Percentiles rank a stretch among this genome's conserved stretches.
Evolutionary conservation across 2,329 filamentous ascomycete genomes (phyloP).

Genomic region (Ophiostoma novo-ulmi): DNA sequence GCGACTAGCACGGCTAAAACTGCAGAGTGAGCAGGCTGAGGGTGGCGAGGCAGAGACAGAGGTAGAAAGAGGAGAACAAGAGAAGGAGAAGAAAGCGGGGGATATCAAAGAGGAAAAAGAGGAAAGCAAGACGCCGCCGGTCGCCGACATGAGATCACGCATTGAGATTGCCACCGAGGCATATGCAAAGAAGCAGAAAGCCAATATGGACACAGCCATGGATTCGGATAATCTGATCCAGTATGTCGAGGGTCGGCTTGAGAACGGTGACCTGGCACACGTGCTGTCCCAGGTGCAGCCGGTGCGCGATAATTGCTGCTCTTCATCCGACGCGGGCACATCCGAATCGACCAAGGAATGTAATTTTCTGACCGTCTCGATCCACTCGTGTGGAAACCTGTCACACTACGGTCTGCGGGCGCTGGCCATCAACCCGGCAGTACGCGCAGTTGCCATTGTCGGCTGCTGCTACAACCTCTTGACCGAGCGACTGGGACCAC

Average conservation of each 20-base stretch:
- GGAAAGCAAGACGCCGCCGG: conserved; percentile 3
- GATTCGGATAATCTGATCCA: conserved; percentile 63
- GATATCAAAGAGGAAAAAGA: neutral
- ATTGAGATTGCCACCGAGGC: conserved; percentile 22
- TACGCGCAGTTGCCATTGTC: conserved; percentile 88
- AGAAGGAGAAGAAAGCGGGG: neutral
- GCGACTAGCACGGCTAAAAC: conserved; percentile 34
- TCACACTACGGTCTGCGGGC: conserved; percentile 89
- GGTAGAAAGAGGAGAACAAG: neutral
- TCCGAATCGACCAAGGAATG: neutral
- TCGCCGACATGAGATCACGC: conserved; percentile 24
- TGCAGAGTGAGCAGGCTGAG: neutral
- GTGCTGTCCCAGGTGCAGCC: conserved; percentile 61
- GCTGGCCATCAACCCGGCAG: conserved; percentile 73
- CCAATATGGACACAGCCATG: conserved; percentile 45
- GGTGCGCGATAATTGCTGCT: conserved; percentile 36
- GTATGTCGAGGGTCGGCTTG: conserved; percentile 69
- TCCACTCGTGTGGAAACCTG: conserved; percentile 97
- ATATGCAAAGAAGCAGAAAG: conserved; percentile 13
- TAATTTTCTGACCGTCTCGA: conserved; percentile 78
- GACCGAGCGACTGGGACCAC: conserved; percentile 81
- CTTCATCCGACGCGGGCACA: neutral
- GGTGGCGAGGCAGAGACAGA: neutral
- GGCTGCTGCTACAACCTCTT: conserved; percentile 98
- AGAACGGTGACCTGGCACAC: conserved; percentile 65